Evolutionary conservation across 192 early-diverging fungal species (phyloP).

Genomic region (Coemansia biformis): DNA sequence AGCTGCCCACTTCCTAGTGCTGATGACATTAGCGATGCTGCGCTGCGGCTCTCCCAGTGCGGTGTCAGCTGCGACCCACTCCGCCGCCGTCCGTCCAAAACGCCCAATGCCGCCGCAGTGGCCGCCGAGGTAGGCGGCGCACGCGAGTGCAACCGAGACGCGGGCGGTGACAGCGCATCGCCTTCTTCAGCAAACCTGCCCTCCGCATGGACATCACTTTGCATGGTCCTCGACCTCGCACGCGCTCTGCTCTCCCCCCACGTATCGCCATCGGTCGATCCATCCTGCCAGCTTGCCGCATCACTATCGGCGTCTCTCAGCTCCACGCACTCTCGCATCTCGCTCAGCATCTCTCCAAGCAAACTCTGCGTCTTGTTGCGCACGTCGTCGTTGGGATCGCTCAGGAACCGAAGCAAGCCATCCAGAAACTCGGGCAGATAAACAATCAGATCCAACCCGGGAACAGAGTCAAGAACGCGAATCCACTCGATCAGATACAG

Average conservation of each 20-base stretch:
- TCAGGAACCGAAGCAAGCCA: constrained; percentile 82
- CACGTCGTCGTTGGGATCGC: constrained; percentile 87
- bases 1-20: constrained; percentile 14
- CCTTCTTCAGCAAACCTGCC: constrained; percentile 21
- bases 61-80: background rate
- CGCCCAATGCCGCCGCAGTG: constrained; percentile 2
- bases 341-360: constrained; percentile 84
- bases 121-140: constrained; percentile 11
- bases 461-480: constrained; percentile 82
- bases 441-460: constrained; percentile 86
- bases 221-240: constrained; percentile 26
- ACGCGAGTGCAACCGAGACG: constrained; percentile 16
- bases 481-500: constrained; percentile 96
- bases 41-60: constrained; percentile 7
- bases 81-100: background rate
- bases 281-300: background rate
- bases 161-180: background rate
- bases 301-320: constrained; percentile 13
- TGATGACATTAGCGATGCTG: constrained; percentile 32
- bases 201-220: constrained; percentile 33
- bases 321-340: constrained; percentile 63
- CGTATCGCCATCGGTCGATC: constrained; percentile 5
- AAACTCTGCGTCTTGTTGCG: constrained; percentile 73
- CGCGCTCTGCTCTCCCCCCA: constrained; percentile 4
- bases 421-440: constrained; percentile 93